Evolutionary conservation across 75 land plant genomes (phyloP), one percentile per base, ranked within the genome.

Genomic region (Azolla pinnata): DNA sequence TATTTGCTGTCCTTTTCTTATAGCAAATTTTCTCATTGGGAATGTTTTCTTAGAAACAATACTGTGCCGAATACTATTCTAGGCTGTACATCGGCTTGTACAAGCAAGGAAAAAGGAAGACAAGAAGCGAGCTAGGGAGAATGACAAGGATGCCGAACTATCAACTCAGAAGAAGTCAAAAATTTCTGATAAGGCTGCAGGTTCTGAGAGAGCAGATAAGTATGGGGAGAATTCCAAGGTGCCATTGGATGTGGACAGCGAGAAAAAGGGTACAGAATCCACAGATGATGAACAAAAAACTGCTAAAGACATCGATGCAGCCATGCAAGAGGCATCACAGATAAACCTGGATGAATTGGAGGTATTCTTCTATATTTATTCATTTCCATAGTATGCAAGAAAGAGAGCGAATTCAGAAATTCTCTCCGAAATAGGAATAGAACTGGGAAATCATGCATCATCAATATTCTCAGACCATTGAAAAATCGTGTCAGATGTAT

Each of bases 121-220:
- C 44, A 65, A 71, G 16, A 95, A 86, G 50, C 81, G 91, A 42
- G 56, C 52, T 32, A 45, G 78, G 48, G 76, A 83, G 16, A 76
- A 73, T 27, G 75, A 66, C 24, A 32, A 55, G 26, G 74, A 66
- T 33, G 67, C 71, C 35, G 82, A 67, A 49, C 72, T 31, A 28
- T 70, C 70, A 1, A 51, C 67, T 27, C 57, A 59, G 25, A 52
- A 52, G 54, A 52, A 52, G 29, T 52, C 54, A 2, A 52, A 52
- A 14, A 25, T 52, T 52, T 52, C 54, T 21, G 35, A 38, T 57
- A 33, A 18, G 54, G 23, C 49, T 28, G 12, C 61, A 12, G 64
- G 45, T 1, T 47, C 17, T 1, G 73, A 48, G 2, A 50, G 44
- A 0, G 18, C 35, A 2, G 71, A 81, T 12, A 66, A 56, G 35